Percentiles rank a stretch among this genome's conserved stretches.
phyloP scores from a whole-genome alignment of 495 filamentous ascomycete species.

The Tuber aestivum region DNA sequence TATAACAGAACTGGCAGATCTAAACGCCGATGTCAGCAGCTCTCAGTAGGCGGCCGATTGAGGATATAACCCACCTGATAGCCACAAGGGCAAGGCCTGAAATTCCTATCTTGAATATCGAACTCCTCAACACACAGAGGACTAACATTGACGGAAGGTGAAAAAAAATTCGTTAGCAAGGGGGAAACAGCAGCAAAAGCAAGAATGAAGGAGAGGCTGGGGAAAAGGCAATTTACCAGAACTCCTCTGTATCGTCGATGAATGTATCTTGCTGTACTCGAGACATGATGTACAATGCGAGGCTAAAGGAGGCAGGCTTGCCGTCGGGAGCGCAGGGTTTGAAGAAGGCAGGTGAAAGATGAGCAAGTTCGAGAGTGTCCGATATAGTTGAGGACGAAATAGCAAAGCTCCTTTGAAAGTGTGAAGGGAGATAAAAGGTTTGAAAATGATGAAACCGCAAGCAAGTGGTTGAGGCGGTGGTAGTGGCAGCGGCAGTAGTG shows the following conservation, averaged over 20 bases:
- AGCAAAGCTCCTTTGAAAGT: not conserved
- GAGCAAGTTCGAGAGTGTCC: not conserved
- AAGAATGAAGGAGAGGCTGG: constrained; percentile 11
- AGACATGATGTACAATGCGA: constrained; percentile 28
- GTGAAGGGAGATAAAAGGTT: not conserved
- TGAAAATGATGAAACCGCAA: not conserved
- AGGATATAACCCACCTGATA: constrained; percentile 67
- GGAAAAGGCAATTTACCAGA: constrained; percentile 57
- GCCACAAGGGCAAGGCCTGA: constrained; percentile 94
- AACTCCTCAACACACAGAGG: constrained; percentile 99
- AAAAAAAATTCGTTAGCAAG: not conserved
- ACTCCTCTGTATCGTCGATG: constrained; percentile 95
- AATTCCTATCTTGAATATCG: constrained; percentile 93
- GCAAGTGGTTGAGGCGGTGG: not conserved
- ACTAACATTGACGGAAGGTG: constrained; percentile 45
- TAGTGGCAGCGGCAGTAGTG: not conserved
- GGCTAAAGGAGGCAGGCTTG: not conserved
- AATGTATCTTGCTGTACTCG: constrained; percentile 76
- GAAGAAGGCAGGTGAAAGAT: not conserved
- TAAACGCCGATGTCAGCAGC: constrained; percentile 43
- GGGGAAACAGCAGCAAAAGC: constrained; percentile 26
- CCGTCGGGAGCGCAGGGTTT: not conserved
- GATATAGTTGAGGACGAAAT: not conserved
- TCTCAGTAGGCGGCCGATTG: constrained; percentile 8
- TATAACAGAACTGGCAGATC: constrained; percentile 99